phyloP scores from a whole-genome alignment of 768 basidiomycete genomes.

The Pisolithus orientalis region DNA sequence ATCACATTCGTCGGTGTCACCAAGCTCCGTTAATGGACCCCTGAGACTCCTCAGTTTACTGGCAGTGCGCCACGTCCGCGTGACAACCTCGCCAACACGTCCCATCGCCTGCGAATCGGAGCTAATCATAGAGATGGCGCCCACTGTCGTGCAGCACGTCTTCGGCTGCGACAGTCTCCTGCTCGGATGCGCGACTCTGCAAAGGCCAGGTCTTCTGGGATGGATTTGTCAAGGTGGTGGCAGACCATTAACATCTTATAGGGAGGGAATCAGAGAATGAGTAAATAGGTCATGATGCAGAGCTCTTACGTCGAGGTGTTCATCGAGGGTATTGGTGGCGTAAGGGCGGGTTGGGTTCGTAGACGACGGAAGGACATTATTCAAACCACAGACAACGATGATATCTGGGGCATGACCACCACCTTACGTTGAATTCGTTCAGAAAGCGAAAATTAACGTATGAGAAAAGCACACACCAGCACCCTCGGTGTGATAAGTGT shows the following conservation, averaged over 20 bases:
- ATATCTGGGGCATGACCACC: slow-evolving; percentile 98
- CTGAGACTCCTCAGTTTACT: slow-evolving; percentile 83
- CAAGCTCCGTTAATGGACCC: slow-evolving; percentile 66
- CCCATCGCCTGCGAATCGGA: slow-evolving; percentile 99
- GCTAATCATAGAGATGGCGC: slow-evolving; percentile 95
- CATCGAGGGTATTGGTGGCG: slow-evolving; percentile 86
- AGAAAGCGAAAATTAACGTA: background rate
- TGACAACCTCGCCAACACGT: slow-evolving; percentile 89
- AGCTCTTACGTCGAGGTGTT: slow-evolving; percentile 86
- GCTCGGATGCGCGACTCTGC: slow-evolving; percentile 96
- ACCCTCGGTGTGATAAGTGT: slow-evolving; percentile 96
- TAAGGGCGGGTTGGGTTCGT: slow-evolving; percentile 97
- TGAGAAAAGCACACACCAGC: slow-evolving; percentile 49
- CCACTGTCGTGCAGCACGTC: slow-evolving; percentile 89
- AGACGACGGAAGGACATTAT: slow-evolving; percentile 91
- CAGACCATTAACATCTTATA: slow-evolving; percentile 98
- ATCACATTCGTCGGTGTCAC: slow-evolving; percentile 40
- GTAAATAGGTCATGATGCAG: background rate
- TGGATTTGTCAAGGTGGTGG: slow-evolving; percentile 89
- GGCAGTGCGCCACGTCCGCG: slow-evolving; percentile 94
- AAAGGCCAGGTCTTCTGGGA: slow-evolving; percentile 90
- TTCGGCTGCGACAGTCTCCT: slow-evolving; percentile 96
- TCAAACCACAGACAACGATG: slow-evolving; percentile 87
- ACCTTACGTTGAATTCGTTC: slow-evolving; percentile 34
- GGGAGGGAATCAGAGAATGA: slow-evolving; percentile 2